Percentiles rank a stretch among this genome's conserved stretches.
Conservation (phyloP, 2,329 filamentous ascomycete species). For the Karstenula rhodostoma region DNA sequence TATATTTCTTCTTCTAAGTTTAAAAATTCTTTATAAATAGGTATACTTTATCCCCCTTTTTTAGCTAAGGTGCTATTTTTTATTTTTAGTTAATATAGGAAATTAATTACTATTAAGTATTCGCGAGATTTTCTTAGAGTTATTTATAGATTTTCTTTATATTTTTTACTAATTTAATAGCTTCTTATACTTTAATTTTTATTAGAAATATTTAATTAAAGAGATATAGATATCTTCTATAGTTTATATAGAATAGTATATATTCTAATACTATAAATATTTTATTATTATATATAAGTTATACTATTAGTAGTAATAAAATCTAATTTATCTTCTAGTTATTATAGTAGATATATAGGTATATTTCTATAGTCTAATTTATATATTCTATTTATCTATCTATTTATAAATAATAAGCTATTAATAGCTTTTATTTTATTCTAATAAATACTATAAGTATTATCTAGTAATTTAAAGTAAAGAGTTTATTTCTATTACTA, state of each 20-base stretch:
- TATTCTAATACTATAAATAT: conserved; percentile 1
- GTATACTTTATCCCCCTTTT: no score
- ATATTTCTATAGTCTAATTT: no score
- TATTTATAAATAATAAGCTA: no score
- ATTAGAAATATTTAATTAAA: no score
- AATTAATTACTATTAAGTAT: not conserved
- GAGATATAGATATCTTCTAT: conserved; percentile 10
- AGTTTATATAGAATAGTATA: conserved; percentile 10
- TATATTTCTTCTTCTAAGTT: no score
- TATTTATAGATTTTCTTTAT: not conserved
- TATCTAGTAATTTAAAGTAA: not conserved
- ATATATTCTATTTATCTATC: no score
- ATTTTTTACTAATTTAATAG: not conserved
- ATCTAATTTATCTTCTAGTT: no score
- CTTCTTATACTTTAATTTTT: not conserved
- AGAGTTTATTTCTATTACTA: not conserved
- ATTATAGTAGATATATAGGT: no score
- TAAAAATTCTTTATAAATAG: no score
- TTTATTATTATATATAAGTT: no score
- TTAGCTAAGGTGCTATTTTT: not conserved
- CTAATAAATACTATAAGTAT: conserved; percentile 5
- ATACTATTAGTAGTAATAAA: no score
- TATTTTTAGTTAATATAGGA: not conserved
- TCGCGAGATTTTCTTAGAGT: not conserved
- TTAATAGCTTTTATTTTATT: no score